Evolutionary conservation across 2,329 filamentous ascomycete species (phyloP).

Genomic region (Ceratocystis colombiana): DNA sequence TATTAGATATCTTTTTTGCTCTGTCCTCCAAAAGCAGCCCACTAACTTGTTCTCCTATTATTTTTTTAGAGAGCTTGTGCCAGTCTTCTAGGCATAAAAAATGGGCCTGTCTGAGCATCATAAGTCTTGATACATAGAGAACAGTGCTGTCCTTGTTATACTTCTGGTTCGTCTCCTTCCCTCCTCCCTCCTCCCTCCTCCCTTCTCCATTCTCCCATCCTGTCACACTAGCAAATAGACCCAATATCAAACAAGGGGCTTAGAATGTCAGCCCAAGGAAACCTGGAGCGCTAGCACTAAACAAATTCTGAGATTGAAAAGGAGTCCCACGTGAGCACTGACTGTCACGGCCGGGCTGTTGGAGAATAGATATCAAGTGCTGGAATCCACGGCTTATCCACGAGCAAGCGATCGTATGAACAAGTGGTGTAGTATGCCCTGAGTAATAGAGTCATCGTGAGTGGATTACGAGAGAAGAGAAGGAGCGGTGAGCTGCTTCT

Average conservation of each 20-base stretch:
- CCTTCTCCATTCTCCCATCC: background rate
- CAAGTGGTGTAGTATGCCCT: background rate
- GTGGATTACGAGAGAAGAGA: background rate
- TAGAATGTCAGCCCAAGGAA: background rate
- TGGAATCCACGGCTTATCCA: background rate
- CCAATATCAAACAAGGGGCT: background rate
- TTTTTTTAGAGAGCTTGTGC: background rate
- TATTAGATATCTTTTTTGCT: background rate
- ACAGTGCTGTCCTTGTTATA: background rate
- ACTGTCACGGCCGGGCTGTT: background rate
- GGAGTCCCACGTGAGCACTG: background rate
- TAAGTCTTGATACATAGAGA: constrained; percentile 8
- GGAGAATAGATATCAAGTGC: background rate
- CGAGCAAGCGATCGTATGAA: background rate
- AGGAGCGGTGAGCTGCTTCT: background rate
- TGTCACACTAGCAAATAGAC: background rate
- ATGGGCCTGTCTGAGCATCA: background rate
- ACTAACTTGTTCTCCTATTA: background rate
- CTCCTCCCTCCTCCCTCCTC: background rate
- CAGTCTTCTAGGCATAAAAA: background rate
- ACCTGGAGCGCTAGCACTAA: background rate
- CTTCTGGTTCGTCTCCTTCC: background rate
- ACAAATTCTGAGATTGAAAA: background rate
- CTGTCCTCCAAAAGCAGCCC: background rate
- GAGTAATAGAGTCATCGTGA: background rate